These are phyloP conservation scores for Lyophyllum decastes DNA, from an alignment of 768 basidiomycete species.

Conservation along the genomic window DNA sequence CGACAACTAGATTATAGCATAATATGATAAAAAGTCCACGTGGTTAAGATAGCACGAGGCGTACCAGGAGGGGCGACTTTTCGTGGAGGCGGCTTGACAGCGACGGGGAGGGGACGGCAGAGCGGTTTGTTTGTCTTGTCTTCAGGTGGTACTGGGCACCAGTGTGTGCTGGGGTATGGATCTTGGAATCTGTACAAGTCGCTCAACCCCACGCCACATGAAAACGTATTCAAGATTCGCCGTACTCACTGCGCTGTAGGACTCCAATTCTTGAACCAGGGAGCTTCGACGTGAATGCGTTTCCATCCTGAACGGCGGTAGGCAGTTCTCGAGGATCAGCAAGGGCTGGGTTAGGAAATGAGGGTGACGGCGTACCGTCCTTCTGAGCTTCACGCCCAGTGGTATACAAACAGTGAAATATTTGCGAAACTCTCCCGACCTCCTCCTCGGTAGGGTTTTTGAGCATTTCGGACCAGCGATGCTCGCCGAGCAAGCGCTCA, in stretches of 20 bases:
- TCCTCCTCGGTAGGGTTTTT: conserved; percentile 40
- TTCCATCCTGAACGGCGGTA: conserved; percentile 46
- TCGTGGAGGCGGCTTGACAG: conserved; percentile 32
- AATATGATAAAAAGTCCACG: background rate
- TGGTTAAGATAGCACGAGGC: background rate
- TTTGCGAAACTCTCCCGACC: conserved; percentile 32
- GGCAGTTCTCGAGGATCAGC: background rate
- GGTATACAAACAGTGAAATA: conserved; percentile 44
- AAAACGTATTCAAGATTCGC: background rate
- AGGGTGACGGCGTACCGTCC: conserved; percentile 38
- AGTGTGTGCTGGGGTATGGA: conserved; percentile 43
- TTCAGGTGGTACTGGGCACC: conserved; percentile 42
- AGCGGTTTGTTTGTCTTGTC: conserved; percentile 44
- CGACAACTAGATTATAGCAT: conserved; percentile 33
- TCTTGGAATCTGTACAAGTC: conserved; percentile 21
- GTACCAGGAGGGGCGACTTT: conserved; percentile 26
- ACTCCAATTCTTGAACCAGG: conserved; percentile 43
- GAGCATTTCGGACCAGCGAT: conserved; percentile 49
- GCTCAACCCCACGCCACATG: background rate
- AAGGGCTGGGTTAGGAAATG: background rate
- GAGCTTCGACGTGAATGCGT: conserved; percentile 37
- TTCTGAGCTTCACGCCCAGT: conserved; percentile 48
- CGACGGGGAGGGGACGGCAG: conserved; percentile 44
- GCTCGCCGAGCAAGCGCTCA: conserved; percentile 47
- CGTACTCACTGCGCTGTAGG: conserved; percentile 34